These are phyloP conservation scores for Phaeosphaeriaceae sp. DNA, from an alignment of 2,329 filamentous ascomycete species.

Conservation along the genomic window DNA sequence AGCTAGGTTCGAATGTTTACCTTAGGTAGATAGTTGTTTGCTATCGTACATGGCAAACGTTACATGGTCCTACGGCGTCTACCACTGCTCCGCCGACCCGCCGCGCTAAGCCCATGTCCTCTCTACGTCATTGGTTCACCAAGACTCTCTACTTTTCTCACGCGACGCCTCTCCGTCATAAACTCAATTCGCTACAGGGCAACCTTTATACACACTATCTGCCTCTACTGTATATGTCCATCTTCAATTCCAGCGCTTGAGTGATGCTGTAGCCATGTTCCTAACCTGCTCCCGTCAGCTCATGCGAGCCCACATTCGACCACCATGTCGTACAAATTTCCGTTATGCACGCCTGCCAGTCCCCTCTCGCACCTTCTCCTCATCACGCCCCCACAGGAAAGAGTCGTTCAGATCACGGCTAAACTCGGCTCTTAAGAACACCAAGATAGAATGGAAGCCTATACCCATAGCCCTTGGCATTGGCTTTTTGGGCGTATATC, in stretches of 20 bases:
- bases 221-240: too few species aligned
- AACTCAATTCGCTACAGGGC: not conserved
- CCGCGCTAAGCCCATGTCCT: conserved; percentile 19
- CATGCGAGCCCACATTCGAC: conserved; percentile 25
- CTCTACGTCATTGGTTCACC: conserved; percentile 36
- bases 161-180: conserved; percentile 23
- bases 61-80: not conserved
- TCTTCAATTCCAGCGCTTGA: not conserved
- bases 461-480: conserved; percentile 88
- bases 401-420: conserved; percentile 65
- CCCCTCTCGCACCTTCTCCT: conserved; percentile 41
- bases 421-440: conserved; percentile 64
- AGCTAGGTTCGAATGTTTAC: too few species aligned
- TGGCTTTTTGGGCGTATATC: conserved; percentile 80
- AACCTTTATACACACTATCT: too few species aligned
- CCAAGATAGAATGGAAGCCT: conserved; percentile 83
- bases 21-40: too few species aligned
- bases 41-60: conserved; percentile 1
- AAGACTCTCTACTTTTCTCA: conserved; percentile 23
- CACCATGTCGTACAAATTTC: conserved; percentile 18
- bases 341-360: conserved; percentile 22
- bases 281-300: conserved; percentile 35
- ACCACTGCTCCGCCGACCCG: conserved; percentile 17
- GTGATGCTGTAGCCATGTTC: conserved; percentile 36
- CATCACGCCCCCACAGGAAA: conserved; percentile 52